Evolutionary conservation across 2,329 filamentous ascomycete species (phyloP).

Genomic region (Myriangium duriaei): DNA sequence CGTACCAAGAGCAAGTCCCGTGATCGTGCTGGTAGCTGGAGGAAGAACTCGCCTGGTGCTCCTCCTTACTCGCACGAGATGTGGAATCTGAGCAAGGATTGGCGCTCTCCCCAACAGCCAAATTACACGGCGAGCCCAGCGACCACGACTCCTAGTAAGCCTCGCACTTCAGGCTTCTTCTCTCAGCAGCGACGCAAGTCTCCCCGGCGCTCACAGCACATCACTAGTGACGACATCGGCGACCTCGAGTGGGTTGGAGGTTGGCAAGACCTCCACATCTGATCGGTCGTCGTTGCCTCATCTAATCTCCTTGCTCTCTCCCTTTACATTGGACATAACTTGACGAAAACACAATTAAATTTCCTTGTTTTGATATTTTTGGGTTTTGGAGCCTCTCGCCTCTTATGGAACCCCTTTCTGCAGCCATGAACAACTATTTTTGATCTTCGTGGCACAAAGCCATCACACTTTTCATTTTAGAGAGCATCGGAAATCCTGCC

Average conservation of each 20-base stretch:
- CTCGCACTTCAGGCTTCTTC: conserved; percentile 12
- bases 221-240: conserved; percentile 49
- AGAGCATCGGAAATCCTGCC: too few species aligned
- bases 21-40: conserved; percentile 22
- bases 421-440: neutral
- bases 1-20: conserved; percentile 17
- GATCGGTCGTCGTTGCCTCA: neutral
- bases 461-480: too few species aligned
- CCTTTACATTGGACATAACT: neutral
- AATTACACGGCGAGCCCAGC: conserved; percentile 12
- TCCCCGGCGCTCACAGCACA: conserved; percentile 5
- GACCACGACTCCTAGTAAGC: conserved; percentile 11
- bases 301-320: neutral
- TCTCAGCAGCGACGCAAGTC: conserved; percentile 11
- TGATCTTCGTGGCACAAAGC: too few species aligned
- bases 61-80: conserved; percentile 19
- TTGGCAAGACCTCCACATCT: conserved; percentile 57
- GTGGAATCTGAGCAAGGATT: conserved; percentile 37
- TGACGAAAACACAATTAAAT: neutral
- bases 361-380: neutral
- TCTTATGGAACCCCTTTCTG: neutral
- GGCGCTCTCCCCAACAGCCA: conserved; percentile 30
- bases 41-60: conserved; percentile 18
- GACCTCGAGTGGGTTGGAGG: conserved; percentile 93
- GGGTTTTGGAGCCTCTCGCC: neutral